Conservation (phyloP, 139 green algal genomes). For the Volvox africanus region DNA sequence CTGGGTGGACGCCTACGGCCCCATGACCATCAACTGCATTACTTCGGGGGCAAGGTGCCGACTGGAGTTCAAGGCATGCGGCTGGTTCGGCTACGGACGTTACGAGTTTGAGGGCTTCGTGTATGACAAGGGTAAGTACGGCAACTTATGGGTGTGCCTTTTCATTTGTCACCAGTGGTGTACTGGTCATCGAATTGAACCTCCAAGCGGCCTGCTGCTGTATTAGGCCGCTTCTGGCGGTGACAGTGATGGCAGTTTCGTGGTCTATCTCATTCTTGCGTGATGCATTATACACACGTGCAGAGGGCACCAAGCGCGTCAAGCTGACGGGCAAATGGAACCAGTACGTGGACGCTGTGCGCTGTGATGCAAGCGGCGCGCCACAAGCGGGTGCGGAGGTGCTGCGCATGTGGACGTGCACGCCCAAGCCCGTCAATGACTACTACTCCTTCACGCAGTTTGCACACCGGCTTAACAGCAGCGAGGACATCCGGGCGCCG, state of each 20-base stretch:
- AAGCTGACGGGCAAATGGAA: conserved; percentile 91
- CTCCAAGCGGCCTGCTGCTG: too few species aligned
- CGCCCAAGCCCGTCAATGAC: conserved; percentile 82
- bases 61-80: conserved; percentile 92
- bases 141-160: too few species aligned
- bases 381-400: conserved; percentile 63
- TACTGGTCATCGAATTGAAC: too few species aligned
- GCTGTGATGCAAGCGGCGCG: conserved; percentile 81
- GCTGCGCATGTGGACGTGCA: conserved; percentile 83
- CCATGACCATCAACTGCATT: conserved; percentile 85
- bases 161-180: too few species aligned
- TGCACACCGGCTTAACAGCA: conserved; percentile 85
- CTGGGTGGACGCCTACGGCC: conserved; percentile 94
- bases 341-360: conserved; percentile 73
- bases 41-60: conserved; percentile 81
- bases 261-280: too few species aligned
- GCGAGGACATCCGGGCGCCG: conserved; percentile 67
- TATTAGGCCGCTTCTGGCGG: too few species aligned
- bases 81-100: conserved; percentile 91
- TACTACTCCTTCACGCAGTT: conserved; percentile 94
- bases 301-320: conserved; percentile 78
- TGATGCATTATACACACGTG: too few species aligned
- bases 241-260: too few species aligned
- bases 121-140: conserved; percentile 50
- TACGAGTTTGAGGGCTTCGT: conserved; percentile 81